These are phyloP conservation scores for Blastomyces emzantsi DNA, from an alignment of 2,329 filamentous ascomycete genomes.

Conservation along the genomic window DNA sequence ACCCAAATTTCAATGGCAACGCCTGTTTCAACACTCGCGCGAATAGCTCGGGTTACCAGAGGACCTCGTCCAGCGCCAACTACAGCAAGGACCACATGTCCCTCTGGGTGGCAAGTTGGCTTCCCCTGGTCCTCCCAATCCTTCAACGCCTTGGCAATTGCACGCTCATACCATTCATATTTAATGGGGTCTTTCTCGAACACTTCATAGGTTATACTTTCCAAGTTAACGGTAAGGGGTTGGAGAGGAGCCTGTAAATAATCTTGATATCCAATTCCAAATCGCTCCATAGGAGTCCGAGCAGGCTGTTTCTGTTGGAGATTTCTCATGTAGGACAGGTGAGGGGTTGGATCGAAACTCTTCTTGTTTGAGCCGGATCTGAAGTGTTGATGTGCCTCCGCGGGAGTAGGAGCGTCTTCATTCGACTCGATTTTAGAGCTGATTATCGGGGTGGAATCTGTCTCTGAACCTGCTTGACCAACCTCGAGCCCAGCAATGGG, in stretches of 20 bases:
- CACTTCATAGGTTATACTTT: conserved; percentile 95
- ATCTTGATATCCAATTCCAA: conserved; percentile 72
- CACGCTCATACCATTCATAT: conserved; percentile 89
- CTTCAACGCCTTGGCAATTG: conserved; percentile 66
- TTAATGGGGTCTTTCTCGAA: conserved; percentile 98
- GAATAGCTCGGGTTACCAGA: conserved; percentile 75
- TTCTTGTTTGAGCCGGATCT: conserved; percentile 38
- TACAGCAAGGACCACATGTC: conserved; percentile 75
- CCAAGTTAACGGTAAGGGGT: conserved; percentile 89
- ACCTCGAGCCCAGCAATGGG: conserved; percentile 39
- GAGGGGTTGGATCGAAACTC: conserved; percentile 49
- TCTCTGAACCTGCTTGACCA: conserved; percentile 17
- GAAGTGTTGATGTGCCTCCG: conserved; percentile 50
- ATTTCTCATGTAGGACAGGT: conserved; percentile 75
- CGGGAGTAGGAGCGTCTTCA: conserved; percentile 56
- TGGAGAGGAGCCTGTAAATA: conserved; percentile 93
- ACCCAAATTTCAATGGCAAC: conserved; percentile 81
- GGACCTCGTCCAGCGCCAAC: conserved; percentile 90
- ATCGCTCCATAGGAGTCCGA: conserved; percentile 53
- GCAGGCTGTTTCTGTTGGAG: conserved; percentile 73
- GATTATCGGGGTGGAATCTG: conserved; percentile 13
- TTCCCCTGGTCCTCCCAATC: conserved; percentile 69
- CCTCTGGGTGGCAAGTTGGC: conserved; percentile 61
- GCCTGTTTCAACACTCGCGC: conserved; percentile 65
- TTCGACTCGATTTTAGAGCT: not conserved